These are phyloP conservation scores for Saturnispora serradocipensis DNA, from an alignment of 805 yeast species.

Conservation along the genomic window DNA sequence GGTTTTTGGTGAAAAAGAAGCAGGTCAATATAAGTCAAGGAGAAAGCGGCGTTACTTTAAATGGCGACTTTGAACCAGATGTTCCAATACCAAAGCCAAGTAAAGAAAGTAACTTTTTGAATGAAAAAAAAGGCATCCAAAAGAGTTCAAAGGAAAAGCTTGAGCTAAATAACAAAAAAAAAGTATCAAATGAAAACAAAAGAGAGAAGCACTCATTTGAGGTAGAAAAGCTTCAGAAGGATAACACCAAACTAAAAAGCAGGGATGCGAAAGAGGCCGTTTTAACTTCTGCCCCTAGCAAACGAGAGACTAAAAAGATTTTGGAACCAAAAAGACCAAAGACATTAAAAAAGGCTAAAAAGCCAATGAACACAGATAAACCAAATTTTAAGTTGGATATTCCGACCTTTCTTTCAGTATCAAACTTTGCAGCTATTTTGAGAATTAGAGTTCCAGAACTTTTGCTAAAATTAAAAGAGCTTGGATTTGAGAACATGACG, in stretches of 20 bases:
- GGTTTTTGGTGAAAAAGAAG: neutral
- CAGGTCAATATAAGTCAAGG: neutral
- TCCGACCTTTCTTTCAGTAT: conserved; percentile 72
- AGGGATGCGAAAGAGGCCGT: neutral
- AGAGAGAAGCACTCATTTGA: neutral
- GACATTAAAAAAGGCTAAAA: conserved; percentile 8
- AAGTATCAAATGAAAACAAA: neutral
- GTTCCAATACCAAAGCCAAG: neutral
- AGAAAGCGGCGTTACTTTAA: neutral
- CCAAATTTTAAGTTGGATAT: conserved; percentile 31
- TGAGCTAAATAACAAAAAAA: neutral
- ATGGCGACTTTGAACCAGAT: neutral
- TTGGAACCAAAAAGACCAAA: conserved; percentile 6
- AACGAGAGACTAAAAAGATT: conserved; percentile 6
- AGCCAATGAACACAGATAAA: neutral
- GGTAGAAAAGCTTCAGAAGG: neutral
- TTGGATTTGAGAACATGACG: conserved; percentile 68
- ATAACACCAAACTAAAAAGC: neutral
- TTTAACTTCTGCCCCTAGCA: neutral
- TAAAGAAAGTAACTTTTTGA: neutral
- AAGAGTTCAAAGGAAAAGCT: neutral
- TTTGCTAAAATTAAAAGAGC: conserved; percentile 43
- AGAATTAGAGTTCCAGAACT: conserved; percentile 55
- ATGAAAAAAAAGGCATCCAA: neutral
- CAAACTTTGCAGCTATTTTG: conserved; percentile 67